These are phyloP conservation scores for Recurvomyces mirabilis DNA, from an alignment of 495 filamentous ascomycete genomes.

Conservation along the genomic window DNA sequence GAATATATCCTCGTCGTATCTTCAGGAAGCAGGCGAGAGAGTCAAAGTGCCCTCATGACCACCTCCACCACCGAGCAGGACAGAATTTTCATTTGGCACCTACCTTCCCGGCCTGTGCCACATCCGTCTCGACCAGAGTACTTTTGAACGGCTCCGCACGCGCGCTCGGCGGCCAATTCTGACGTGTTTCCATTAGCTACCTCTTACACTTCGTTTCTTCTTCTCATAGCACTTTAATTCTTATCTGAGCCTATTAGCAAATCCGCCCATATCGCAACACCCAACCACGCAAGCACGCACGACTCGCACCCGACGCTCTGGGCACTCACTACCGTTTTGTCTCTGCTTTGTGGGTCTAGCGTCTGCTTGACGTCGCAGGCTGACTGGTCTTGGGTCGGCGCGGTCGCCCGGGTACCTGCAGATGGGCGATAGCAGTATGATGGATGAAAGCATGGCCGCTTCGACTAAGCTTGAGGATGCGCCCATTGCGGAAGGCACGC, in stretches of 20 bases:
- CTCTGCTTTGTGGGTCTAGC: conserved; percentile 1
- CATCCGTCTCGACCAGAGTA: too few relatives aligned
- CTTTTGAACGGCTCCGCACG: too few relatives aligned
- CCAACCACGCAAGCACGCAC: conserved; percentile 6
- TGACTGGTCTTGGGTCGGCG: conserved; percentile 22
- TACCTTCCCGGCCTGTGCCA: too few relatives aligned
- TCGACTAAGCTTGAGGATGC: conserved; percentile 27
- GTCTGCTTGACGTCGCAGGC: conserved; percentile 1
- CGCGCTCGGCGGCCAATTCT: too few relatives aligned
- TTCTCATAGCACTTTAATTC: conserved; percentile 19
- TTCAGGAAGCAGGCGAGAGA: too few relatives aligned
- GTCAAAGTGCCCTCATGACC: too few relatives aligned
- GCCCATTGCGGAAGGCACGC: conserved; percentile 26
- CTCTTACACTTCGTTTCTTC: conserved; percentile 26
- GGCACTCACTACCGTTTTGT: neutral
- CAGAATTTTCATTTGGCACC: too few relatives aligned
- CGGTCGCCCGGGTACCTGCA: conserved; percentile 26
- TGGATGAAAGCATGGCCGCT: conserved; percentile 24
- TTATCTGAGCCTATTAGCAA: conserved; percentile 7
- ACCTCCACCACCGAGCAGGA: too few relatives aligned
- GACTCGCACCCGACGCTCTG: neutral
- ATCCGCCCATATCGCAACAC: neutral
- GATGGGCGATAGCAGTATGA: conserved; percentile 20
- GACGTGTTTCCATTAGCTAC: conserved; percentile 31
- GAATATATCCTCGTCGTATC: too few relatives aligned